Base-by-base conservation (phyloP, 768 basidiomycete species). In the Tulasnella sp. region DNA sequence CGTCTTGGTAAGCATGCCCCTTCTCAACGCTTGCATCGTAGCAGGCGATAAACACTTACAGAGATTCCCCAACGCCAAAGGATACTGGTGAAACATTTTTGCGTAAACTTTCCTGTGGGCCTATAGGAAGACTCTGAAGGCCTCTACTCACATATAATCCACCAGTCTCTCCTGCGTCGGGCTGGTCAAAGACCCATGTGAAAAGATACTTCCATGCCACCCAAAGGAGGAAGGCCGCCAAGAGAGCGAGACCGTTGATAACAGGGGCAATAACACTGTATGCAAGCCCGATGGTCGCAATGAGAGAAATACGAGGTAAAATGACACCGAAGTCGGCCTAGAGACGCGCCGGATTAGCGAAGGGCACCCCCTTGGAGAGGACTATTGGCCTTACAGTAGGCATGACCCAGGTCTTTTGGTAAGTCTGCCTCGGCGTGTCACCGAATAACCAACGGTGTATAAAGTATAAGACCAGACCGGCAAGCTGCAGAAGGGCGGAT, bases 201-300 rank as follows among this genome's bases (percentile, higher is more conserved):
- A 90, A 84, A 54, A 90, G 84, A 82, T 89, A 91, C 84, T 91
- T 91, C 89, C 89, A 92, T 1, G 90, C 88, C 18, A 92, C 84
- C 85, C 89, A 92, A 80, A 91, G 89, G 85, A 93, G 88, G 14
- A 86, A 84, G 84, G 91, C 92, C 58, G 91, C 89, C n/a, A 91
- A 85, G 9, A 90, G 84, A 0, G 91, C 91, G 42, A 94, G 87
- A 1, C 91, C 87, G 83, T 91, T 92, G 84, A 93, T 91, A 72
- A 94, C 85, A 6, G 92, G 92, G 3, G 90, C 90, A 76, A 93
- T 88, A 41, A 92, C 88, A 81, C 89, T 90, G 85, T 93, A 93
- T 0, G 89, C 88, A 80, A 91, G 87, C 4, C 72, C 82, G 31
- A 83, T 83, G 18, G 89, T 89, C 3, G 89, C 89, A 37, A 91